Evolutionary conservation across 1,139 yeast species (phyloP).

Genomic region (Geotrichum reessii): DNA sequence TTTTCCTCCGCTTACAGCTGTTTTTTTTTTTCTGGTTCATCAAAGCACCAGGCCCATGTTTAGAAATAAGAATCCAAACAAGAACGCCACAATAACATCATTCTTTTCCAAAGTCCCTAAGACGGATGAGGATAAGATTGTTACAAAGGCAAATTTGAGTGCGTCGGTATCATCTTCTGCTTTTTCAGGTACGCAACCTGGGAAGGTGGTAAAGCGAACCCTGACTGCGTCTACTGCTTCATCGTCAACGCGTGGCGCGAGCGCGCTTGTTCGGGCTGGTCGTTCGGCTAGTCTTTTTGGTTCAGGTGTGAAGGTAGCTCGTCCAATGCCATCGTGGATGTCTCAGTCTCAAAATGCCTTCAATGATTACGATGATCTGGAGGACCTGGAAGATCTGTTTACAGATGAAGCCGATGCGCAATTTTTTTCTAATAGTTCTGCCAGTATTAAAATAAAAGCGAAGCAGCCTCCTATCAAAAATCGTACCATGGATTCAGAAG

Average conservation of each 20-base stretch:
- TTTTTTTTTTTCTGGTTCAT: background rate
- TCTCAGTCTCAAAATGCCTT: slow-evolving; percentile 6
- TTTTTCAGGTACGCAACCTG: background rate
- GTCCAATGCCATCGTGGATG: slow-evolving; percentile 12
- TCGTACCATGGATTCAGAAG: background rate
- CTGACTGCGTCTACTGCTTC: background rate
- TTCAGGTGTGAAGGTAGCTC: background rate
- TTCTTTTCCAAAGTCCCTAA: background rate
- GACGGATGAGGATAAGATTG: background rate
- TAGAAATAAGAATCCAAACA: background rate
- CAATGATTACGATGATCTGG: slow-evolving; percentile 8
- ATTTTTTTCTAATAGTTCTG: background rate
- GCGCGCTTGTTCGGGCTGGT: background rate
- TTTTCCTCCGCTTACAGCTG: background rate
- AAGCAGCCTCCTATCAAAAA: background rate
- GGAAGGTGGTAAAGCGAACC: background rate
- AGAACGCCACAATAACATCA: background rate
- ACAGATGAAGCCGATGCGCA: slow-evolving; percentile 9
- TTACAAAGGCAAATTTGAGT: background rate
- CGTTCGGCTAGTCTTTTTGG: background rate
- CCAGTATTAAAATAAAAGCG: background rate
- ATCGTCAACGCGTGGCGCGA: background rate
- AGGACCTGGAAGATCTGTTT: slow-evolving; percentile 8
- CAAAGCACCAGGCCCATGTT: background rate
- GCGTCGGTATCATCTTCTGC: background rate